Evolutionary conservation across 208 protist species (phyloP).

Genomic region (Leishmania major): DNA sequence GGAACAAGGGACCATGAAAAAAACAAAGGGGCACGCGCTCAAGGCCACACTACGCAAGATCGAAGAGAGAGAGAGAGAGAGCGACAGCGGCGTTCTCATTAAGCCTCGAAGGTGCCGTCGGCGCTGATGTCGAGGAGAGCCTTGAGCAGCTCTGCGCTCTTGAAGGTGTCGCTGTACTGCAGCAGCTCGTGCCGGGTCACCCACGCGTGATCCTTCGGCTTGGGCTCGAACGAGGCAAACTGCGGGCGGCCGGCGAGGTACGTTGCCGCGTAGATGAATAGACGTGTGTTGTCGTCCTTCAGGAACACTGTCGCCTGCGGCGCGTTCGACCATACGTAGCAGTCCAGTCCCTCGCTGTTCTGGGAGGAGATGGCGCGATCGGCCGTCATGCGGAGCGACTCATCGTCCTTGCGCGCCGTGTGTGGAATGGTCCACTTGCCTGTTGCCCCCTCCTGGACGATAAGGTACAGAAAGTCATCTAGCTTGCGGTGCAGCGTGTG

Average conservation of each 20-base stretch:
- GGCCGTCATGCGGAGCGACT: constrained; percentile 79
- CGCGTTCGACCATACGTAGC: constrained; percentile 83
- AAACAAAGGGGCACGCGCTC: background rate
- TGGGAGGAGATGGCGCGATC: constrained; percentile 62
- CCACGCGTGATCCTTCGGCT: constrained; percentile 75
- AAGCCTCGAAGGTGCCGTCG: constrained; percentile 67
- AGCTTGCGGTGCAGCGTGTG: constrained; percentile 78
- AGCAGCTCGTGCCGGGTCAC: constrained; percentile 70
- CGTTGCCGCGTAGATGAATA: constrained; percentile 76
- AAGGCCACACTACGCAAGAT: background rate
- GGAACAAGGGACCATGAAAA: background rate
- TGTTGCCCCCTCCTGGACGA: constrained; percentile 51
- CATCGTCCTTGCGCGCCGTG: constrained; percentile 32
- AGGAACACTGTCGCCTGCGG: constrained; percentile 66
- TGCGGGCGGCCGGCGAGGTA: constrained; percentile 77
- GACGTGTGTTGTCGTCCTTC: constrained; percentile 36
- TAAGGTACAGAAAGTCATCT: constrained; percentile 83
- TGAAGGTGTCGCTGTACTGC: constrained; percentile 71
- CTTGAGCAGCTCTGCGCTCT: constrained; percentile 52
- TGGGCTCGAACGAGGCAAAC: constrained; percentile 61
- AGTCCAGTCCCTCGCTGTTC: constrained; percentile 60
- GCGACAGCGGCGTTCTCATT: background rate
- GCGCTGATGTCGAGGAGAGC: constrained; percentile 72
- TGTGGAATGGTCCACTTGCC: constrained; percentile 79
- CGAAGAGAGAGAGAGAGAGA: background rate